Evolutionary conservation across 805 yeast genomes (phyloP), one percentile per base, ranked within the genome.

Genomic region (Scheffersomyces spartinae): DNA sequence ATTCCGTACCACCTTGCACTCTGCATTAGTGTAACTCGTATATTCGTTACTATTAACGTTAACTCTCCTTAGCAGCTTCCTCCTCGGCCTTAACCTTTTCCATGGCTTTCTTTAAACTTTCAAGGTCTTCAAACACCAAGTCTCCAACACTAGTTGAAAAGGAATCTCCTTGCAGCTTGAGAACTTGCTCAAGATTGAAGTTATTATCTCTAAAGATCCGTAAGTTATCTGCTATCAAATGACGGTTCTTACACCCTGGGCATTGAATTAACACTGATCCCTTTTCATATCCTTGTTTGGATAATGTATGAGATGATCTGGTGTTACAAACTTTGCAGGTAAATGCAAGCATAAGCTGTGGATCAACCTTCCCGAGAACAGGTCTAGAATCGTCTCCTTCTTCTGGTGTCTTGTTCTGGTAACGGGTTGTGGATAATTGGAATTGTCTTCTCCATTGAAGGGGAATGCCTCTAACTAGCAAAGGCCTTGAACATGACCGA

Each of bases 201-300:
- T 67, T 62, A 14, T 71, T 61, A 48, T 86, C 95, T n/a, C 74
- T 71, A 43, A 86, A 85, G 17, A 86, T 81, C 57, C 74, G 47
- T 27, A 53, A 40, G 34, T 48, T 47, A 46, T 88, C 97, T 0
- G 96, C 94, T 20, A 88, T 86, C 43, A 88, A 55, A 46, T 88
- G 97, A 36, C 95, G 70, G 43, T 71, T 76, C 36, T 77, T 66
- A 49, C 97, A 88, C 9, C 85, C 81, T 0, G 97, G 97, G 47
- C 97, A 88, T 42, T 83, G 84, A 13, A 88, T 78, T 26, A 84
- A 55, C 3, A 88, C 94, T 0, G 95, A 76, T 2, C 97, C 97
- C 7, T 63, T 57, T 9, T 77, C 71, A 47, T 88, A 88, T 0
- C 95, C 86, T 52, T 88, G 97, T 38, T 86, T 86, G 5, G 95